phyloP scores from a whole-genome alignment of 2,329 filamentous ascomycete species.

The Trichoderma breve region DNA sequence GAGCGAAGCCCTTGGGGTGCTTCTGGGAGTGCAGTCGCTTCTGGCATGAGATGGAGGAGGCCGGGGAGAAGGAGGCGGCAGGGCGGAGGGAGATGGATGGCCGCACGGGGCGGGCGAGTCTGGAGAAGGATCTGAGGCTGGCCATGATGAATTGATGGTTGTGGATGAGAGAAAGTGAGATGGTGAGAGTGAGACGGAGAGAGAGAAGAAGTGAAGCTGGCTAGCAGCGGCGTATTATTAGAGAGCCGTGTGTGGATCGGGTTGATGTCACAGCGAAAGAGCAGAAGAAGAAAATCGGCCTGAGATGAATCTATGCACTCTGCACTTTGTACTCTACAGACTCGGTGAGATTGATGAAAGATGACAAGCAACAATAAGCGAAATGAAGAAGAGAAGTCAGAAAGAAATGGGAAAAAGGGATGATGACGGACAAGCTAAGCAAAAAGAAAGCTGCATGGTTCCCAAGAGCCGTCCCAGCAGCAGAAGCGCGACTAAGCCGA shows the following conservation, averaged over 20 bases:
- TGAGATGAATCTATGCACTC: not conserved
- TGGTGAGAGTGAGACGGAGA: too few species aligned
- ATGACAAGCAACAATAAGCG: not conserved
- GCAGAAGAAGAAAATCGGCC: too few species aligned
- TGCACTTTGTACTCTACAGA: too few species aligned
- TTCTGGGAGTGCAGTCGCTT: slow-evolving; percentile 53
- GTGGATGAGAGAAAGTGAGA: not conserved
- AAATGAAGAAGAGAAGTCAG: not conserved
- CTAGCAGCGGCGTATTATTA: not conserved
- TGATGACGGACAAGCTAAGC: not conserved
- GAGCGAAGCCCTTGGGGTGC: slow-evolving; percentile 61
- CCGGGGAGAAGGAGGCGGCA: slow-evolving; percentile 34
- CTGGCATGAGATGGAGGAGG: slow-evolving; percentile 34
- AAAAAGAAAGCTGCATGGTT: not conserved
- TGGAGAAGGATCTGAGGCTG: slow-evolving; percentile 39
- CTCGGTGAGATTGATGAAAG: not conserved
- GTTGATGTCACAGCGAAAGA: not conserved
- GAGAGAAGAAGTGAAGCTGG: not conserved
- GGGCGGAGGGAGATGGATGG: slow-evolving; percentile 34
- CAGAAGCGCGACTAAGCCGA: slow-evolving; percentile 2
- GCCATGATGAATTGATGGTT: slow-evolving; percentile 34
- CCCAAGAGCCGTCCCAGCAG: not conserved
- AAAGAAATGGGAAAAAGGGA: not conserved
- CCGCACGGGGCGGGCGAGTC: slow-evolving; percentile 38
- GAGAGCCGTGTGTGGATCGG: not conserved